Conservation (phyloP, 371 early-diverging fungal genomes). For the Mucor plumbeus region DNA sequence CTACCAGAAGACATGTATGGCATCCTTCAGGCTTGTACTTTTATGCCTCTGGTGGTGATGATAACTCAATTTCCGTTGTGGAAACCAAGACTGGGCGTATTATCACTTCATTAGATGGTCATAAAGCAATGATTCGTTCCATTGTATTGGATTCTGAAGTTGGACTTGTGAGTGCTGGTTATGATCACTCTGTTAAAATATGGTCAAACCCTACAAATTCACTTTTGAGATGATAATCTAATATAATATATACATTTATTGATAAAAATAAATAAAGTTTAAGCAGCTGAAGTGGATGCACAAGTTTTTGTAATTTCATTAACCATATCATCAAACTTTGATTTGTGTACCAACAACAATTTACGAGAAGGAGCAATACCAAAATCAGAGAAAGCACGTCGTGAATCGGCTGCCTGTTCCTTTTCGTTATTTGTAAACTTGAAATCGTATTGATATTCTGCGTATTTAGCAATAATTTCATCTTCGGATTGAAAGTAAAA, state of each 20-base stretch:
- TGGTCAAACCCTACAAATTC: constrained; percentile 33
- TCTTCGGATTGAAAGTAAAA: constrained; percentile 93
- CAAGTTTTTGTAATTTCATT: constrained; percentile 51
- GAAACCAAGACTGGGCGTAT: constrained; percentile 64
- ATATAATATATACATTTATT: constrained; percentile 6
- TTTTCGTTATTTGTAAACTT: constrained; percentile 65
- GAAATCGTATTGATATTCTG: constrained; percentile 63
- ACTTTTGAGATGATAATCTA: constrained; percentile 11
- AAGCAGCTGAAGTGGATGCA: constrained; percentile 31
- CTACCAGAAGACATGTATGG: constrained; percentile 65
- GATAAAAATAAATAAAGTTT: not conserved
- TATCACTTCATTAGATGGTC: constrained; percentile 55
- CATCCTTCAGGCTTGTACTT: constrained; percentile 69
- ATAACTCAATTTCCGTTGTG: constrained; percentile 61
- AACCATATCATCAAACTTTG: constrained; percentile 64
- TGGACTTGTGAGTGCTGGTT: constrained; percentile 46
- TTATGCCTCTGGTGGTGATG: constrained; percentile 70
- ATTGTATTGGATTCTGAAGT: constrained; percentile 34
- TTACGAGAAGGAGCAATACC: constrained; percentile 83
- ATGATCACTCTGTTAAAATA: constrained; percentile 40
- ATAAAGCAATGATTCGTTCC: constrained; percentile 55
- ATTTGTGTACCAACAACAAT: constrained; percentile 71
- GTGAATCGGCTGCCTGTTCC: constrained; percentile 75
- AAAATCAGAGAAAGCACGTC: constrained; percentile 82
- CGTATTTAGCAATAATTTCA: constrained; percentile 73